Conservation (phyloP, 2,329 filamentous ascomycete genomes). For the Bipolaris bicolor region DNA sequence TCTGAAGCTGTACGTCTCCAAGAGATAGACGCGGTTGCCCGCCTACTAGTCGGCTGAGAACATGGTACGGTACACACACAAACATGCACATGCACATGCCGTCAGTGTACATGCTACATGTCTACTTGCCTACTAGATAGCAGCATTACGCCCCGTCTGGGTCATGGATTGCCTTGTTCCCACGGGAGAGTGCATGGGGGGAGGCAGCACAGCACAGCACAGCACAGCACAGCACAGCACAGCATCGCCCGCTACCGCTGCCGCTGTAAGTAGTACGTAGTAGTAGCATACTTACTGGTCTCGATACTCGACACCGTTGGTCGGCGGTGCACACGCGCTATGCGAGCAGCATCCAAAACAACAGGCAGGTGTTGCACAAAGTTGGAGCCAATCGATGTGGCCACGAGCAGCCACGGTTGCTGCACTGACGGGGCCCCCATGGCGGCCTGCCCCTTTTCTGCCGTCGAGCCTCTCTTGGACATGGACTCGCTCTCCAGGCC, state of each 20-base stretch:
- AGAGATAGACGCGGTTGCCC: slow-evolving; percentile 4
- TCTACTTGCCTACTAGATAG: too few species aligned
- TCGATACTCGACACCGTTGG: too few species aligned
- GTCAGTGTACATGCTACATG: too few species aligned
- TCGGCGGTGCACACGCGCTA: not conserved
- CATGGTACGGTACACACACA: too few species aligned
- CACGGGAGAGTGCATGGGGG: slow-evolving; percentile 6
- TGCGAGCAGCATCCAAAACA: not conserved
- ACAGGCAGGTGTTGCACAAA: slow-evolving; percentile 5
- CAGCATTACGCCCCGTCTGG: too few species aligned
- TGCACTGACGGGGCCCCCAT: slow-evolving; percentile 9
- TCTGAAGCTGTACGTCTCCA: slow-evolving; percentile 18
- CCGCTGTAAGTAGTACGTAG: too few species aligned
- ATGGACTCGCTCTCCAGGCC: not conserved
- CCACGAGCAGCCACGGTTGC: slow-evolving; percentile 22
- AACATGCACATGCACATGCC: too few species aligned
- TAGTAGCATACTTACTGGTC: too few species aligned
- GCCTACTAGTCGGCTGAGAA: slow-evolving; percentile 9
- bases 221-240: not conserved
- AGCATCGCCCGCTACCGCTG: not conserved
- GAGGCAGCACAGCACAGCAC: not conserved
- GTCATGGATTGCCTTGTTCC: not conserved
- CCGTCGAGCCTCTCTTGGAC: slow-evolving; percentile 15
- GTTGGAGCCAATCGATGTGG: slow-evolving; percentile 30
- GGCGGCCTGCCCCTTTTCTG: slow-evolving; percentile 35